phyloP scores from a whole-genome alignment of 495 filamentous ascomycete species.

The Penicillium lagena region DNA sequence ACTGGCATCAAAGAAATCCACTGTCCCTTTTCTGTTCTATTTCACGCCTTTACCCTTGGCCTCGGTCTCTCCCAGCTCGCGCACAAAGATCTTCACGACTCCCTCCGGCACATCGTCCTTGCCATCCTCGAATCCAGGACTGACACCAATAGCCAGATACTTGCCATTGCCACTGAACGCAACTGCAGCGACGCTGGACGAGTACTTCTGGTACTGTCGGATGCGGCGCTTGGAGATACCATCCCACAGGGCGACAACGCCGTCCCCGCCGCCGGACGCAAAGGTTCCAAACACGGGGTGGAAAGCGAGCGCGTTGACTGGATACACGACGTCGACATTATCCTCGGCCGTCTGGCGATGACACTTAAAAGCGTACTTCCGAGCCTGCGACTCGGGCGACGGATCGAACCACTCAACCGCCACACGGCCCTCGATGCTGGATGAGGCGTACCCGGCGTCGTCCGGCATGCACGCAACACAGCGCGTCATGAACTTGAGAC shows the following conservation, averaged over 20 bases:
- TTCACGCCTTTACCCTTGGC: constrained; percentile 78
- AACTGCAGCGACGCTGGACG: constrained; percentile 68
- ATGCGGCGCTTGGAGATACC: constrained; percentile 86
- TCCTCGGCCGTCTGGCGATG: constrained; percentile 66
- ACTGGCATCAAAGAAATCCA: constrained; percentile 11
- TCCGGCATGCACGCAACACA: constrained; percentile 95
- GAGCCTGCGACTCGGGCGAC: constrained; percentile 69
- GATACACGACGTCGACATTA: constrained; percentile 83
- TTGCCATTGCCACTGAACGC: constrained; percentile 74
- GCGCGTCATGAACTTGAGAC: constrained; percentile 91
- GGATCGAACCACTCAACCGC: constrained; percentile 98
- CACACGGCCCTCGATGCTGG: constrained; percentile 85
- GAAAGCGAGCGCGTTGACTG: constrained; percentile 89
- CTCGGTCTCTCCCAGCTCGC: constrained; percentile 80
- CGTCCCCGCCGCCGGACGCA: constrained; percentile 88
- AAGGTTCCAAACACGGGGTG: constrained; percentile 90
- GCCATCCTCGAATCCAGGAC: constrained; percentile 89
- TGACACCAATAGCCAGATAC: constrained; percentile 75
- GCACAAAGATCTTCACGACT: constrained; percentile 66
- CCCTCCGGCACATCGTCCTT: constrained; percentile 69
- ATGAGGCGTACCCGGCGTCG: constrained; percentile 83
- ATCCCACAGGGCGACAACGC: constrained; percentile 94
- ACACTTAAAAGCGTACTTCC: constrained; percentile 98
- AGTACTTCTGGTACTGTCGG: constrained; percentile 79
- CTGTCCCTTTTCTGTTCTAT: constrained; percentile 20